Evolutionary conservation across 1,284 basidiomycete genomes (phyloP).

Genomic region (Ganoderma boninense): DNA sequence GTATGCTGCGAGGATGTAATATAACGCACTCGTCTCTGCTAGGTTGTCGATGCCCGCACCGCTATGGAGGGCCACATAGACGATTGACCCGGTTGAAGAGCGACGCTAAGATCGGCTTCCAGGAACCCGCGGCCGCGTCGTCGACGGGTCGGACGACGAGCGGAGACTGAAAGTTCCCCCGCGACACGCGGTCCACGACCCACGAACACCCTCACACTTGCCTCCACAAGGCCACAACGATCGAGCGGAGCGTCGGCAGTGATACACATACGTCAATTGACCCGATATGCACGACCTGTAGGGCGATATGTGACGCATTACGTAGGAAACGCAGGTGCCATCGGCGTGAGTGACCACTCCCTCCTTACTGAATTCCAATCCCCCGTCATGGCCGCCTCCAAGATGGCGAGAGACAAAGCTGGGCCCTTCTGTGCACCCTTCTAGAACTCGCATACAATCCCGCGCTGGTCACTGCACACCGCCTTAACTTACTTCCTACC

Average conservation of each 20-base stretch:
- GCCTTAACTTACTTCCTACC: not conserved
- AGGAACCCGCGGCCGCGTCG: not conserved
- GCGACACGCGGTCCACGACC: not conserved
- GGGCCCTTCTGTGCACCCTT: not conserved
- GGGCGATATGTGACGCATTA: not conserved
- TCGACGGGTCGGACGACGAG: constrained; percentile 9
- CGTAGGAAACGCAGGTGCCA: not conserved
- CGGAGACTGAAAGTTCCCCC: constrained; percentile 13
- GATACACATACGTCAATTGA: not conserved
- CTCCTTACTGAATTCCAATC: not conserved
- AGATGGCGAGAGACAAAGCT: not conserved
- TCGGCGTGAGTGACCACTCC: not conserved
- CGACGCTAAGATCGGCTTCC: not conserved
- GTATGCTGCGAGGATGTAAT: not conserved
- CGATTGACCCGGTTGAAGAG: not conserved
- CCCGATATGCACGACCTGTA: not conserved
- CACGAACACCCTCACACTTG: not conserved
- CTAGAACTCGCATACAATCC: not conserved
- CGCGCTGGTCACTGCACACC: not conserved
- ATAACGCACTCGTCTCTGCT: not conserved
- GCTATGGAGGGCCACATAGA: not conserved
- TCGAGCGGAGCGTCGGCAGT: not conserved
- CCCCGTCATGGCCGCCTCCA: not conserved
- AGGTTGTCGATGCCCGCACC: not conserved
- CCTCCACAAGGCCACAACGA: not conserved